Base-by-base conservation (phyloP, 1,284 basidiomycete species). In the Moesziomyces antarcticus region DNA sequence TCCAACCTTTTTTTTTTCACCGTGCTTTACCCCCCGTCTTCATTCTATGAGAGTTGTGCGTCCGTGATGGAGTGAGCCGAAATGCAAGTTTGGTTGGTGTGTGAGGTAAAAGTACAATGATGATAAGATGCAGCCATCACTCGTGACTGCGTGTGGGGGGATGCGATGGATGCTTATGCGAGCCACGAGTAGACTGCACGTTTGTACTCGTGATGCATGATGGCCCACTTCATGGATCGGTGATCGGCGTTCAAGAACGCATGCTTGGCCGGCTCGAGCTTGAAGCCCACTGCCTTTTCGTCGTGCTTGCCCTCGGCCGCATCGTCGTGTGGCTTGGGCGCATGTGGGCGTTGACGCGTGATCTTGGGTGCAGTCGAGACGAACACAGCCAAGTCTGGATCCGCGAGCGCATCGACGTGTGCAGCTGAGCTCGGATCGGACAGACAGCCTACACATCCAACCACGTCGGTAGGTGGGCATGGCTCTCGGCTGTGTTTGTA, bases 191-290 rank as follows among this genome's bases (percentile, higher is more conserved):
- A 22, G 21, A 73, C 70, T 16, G 64, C 56, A 4, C 64, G 21
- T 50, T 64, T 73, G 40, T 67, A 73, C 44, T 73, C 70, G 37
- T 67, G 64, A 50, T 73, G 70, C 70, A 67, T 60, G 35, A 73
- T 68, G n/a, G 70, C 64, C 70, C 70, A 73, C 50, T 73, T 73
- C 70, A 73, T 73, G 3, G 51, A 37, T n/a, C 70, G 41, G 30
- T 73, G 70, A n/a, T 73, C 64, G 16, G 64, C 49, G 18, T 55
- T 56, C 44, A 73, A 52, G 20, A 73, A 57, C 2, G 70, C 35
- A 55, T 73, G 70, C 42, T 64, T 67, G 0, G 41, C 18, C 6
- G 47, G 14, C 41, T 73, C 64, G 60, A 73, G 5, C 30, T 64
- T 67, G 56, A 64, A 63, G 14, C 33, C 13, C n/a, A 41, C 30